Base-by-base conservation (phyloP, 176 grass and related monocot species). In the Carex parvula region DNA sequence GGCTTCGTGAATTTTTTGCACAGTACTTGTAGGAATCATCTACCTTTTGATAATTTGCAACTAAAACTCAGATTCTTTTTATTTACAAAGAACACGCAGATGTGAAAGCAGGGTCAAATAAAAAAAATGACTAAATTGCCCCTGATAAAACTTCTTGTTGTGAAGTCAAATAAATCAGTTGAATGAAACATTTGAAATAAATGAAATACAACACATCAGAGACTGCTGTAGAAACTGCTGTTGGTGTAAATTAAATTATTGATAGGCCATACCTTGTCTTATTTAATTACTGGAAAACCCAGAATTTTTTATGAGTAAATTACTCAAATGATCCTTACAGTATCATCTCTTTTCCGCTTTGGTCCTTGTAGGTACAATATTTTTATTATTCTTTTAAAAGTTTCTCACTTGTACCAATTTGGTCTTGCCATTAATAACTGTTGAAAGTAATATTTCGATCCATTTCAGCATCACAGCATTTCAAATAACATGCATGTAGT, bases 61-160 rank as follows among this genome's bases (percentile, higher is more conserved):
- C 6, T 64, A 9, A 8, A 69, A 18, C 5, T 37, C 4, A 6
- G 6, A 32, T 46, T 46, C 21, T 44, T 44, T 46, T 46, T 71
- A 46, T 46, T 71, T 72, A 18, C 39, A 48, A 72, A 48, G 2
- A 13, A 22, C 69, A 72, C 18, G 3, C 8, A 72, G 41, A 72
- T 72, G 35, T 50, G 24, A 46, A 71, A 44, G 39, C 16, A 71
- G 13, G 5, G 24, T 67, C 64, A 67, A 67, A 35, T 15, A 1
- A 67, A 67, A 71, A 71, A 72, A 46, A 71, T 20, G 18, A 48
- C n/a, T 22, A 72, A 46, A 72, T 48, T 72, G 39, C 17, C 66
- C 41, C 69, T 48, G 18, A 44, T 72, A 48, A 48, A 48, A 48
- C n/a, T 48, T 20, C n/a, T 59, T 42, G 15, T 72, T 48, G 8